A percentile compares a stretch with the other conserved stretches of the same genome.
These are phyloP conservation scores for Sporothrix luriei DNA, from an alignment of 2,329 filamentous ascomycete genomes.

Conservation along the genomic window DNA sequence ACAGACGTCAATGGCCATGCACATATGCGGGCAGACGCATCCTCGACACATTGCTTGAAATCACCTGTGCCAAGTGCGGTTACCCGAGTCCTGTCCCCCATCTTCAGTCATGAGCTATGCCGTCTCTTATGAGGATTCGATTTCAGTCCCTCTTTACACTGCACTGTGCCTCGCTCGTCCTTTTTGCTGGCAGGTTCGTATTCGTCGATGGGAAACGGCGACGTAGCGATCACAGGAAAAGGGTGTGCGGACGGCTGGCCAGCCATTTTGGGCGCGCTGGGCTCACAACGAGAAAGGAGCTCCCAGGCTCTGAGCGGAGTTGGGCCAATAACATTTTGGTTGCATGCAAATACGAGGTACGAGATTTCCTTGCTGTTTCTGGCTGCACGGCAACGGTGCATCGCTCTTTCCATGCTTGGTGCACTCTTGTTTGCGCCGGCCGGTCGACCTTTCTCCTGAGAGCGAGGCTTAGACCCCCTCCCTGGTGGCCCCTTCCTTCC, in stretches of 20 bases:
- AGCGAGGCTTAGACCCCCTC: constrained; percentile 30
- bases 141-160: too few relatives aligned
- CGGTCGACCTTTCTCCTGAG: constrained; percentile 10
- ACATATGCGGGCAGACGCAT: constrained; percentile 15
- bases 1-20: constrained; percentile 17
- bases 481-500: constrained; percentile 19
- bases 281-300: neutral
- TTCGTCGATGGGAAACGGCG: constrained; percentile 13
- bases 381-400: constrained; percentile 10
- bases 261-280: constrained; percentile 15
- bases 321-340: constrained; percentile 1
- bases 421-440: constrained; percentile 3
- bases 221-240: constrained; percentile 11
- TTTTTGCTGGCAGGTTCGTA: constrained; percentile 26
- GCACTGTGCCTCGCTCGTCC: neutral
- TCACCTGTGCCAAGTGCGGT: neutral
- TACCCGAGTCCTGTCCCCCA: neutral
- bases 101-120: too few relatives aligned
- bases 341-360: constrained; percentile 29
- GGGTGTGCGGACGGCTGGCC: constrained; percentile 20
- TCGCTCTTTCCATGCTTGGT: constrained; percentile 12
- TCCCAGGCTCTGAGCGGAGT: neutral
- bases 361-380: neutral
- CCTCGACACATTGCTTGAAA: constrained; percentile 8
- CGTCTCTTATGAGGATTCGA: too few relatives aligned